phyloP scores from a whole-genome alignment of 257 asterid species.

The Salvia miltiorrhiza region DNA sequence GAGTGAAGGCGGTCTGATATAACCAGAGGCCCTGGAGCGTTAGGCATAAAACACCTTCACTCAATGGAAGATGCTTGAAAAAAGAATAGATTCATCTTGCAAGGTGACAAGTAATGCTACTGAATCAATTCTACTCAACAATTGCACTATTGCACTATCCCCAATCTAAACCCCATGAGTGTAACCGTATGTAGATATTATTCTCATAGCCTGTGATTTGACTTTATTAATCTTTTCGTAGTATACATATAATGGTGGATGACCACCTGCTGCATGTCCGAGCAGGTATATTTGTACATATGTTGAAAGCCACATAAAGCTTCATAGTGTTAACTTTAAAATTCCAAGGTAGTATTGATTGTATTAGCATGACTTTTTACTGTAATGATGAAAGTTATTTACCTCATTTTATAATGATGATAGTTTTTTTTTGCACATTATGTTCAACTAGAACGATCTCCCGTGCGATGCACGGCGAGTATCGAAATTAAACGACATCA shows the following conservation, averaged over 20 bases:
- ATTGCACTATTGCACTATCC: neutral
- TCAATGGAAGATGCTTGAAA: conserved; percentile 72
- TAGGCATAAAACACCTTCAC: conserved; percentile 73
- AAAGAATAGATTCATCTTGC: no score
- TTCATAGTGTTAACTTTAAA: conserved; percentile 2
- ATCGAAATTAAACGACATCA: no score
- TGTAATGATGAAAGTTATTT: no score
- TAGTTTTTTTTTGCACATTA: no score
- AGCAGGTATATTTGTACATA: neutral
- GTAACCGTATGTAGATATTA: neutral
- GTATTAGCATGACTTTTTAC: no score
- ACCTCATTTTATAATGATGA: no score
- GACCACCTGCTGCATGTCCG: conserved; percentile 6
- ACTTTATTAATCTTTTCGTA: neutral
- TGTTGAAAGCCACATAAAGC: neutral
- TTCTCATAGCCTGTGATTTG: neutral
- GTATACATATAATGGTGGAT: neutral
- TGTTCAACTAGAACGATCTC: no score
- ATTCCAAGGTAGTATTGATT: no score
- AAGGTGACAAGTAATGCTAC: no score
- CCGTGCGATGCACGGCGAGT: no score
- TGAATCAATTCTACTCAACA: neutral
- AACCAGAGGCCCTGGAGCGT: conserved; percentile 99
- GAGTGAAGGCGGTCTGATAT: conserved; percentile 95
- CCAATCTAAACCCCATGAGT: neutral